Evolutionary conservation across 2,329 filamentous ascomycete genomes (phyloP), one percentile per base, ranked within the genome.

Genomic region (Neopestalotiopsis rosae): DNA sequence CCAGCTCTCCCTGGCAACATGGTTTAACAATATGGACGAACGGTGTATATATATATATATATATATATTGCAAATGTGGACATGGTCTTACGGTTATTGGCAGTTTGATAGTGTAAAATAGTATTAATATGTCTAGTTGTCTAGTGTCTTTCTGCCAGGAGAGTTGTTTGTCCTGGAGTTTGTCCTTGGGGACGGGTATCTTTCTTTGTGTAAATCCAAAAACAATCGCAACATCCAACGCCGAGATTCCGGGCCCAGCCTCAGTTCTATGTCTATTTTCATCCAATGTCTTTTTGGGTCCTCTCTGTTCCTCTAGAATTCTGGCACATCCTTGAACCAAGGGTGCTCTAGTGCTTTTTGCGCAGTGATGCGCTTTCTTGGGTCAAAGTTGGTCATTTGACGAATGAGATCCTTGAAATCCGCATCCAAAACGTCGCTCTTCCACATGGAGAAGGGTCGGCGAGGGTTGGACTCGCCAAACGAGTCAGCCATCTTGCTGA

Each of bases 381-480:
- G 82, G 71, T 84, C 81, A 69, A 84, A 78, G 67, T 76, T 77
- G 40, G 77, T 82, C 78, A 83, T 79, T 64, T 76, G 72, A 64
- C 69, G 65, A 69, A 84, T 76, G 32, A 84, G 73, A 66, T 83
- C 81, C 69, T 80, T 80, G 71, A 83, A 81, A 2, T 76, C 74
- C 14, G 70, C 68, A 63, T 86, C 82, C 65, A 81, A 76, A 52
- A 75, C 74, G 57, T 78, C 75, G 74, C 77, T 78, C 69, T 81
- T 77, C 80, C 81, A 83, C 59, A 80, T 70, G 32, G 75, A 69
- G 69, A 84, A 85, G 28, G 84, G 84, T 61, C 76, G 76, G 24
- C 81, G 77, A 0, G 82, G 83, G 71, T 81, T 81, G n/a, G 79
- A 75, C 61, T 79, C 69, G 66, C 79, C 77, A 68, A 85, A 86